Evolutionary conservation across 192 early-diverging fungal genomes (phyloP), one percentile per base, ranked within the genome.

Genomic region (Mortierella alpina): DNA sequence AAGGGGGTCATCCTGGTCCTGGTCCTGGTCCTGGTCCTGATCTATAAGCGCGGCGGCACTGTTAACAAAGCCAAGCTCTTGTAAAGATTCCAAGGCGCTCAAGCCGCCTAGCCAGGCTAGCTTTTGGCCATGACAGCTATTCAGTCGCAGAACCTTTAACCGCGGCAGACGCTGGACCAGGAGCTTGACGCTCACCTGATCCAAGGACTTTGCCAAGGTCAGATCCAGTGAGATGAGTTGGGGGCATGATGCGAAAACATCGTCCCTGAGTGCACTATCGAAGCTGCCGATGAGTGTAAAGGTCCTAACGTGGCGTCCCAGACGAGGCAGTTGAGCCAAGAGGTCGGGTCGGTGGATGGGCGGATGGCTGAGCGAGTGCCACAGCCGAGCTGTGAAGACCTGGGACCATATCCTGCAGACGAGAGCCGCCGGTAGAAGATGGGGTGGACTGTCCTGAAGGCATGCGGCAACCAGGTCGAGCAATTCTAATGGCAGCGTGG

Each of bases 71-170:
- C 17, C 41, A 5, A 67, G 22, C 41, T 57, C 54, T 40, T 45
- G 15, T 7, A 67, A 49, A 56, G 9, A 46, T 18, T 23, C 41
- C 6, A 67, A 44, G 2, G 20, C 20, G 44, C 1, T 56, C 5
- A 67, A 42, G 23, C 18, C 14, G 15, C 14, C 8, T 5, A 67
- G 65, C 65, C 65, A 67, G 17, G 52, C 5, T 11, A 67, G 10
- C 3, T 20, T 20, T 15, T 67, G 65, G 4, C 54, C 65, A 47
- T 67, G 23, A 18, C 65, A 67, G 54, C 65, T 56, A 46, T 67
- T 67, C 40, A 67, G 40, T 22, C n/a, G 15, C 6, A 67, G 42
- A 20, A 11, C 13, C 23, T 47, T 56, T 13, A 67, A 54, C 0
- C 44, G 46, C 5, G 65, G 65, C 41, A 67, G 41, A 47, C 40